Percentiles rank a stretch among this genome's conserved stretches.
phyloP scores from a whole-genome alignment of 805 yeast species.

The Saccharomycopsis javanensis region DNA sequence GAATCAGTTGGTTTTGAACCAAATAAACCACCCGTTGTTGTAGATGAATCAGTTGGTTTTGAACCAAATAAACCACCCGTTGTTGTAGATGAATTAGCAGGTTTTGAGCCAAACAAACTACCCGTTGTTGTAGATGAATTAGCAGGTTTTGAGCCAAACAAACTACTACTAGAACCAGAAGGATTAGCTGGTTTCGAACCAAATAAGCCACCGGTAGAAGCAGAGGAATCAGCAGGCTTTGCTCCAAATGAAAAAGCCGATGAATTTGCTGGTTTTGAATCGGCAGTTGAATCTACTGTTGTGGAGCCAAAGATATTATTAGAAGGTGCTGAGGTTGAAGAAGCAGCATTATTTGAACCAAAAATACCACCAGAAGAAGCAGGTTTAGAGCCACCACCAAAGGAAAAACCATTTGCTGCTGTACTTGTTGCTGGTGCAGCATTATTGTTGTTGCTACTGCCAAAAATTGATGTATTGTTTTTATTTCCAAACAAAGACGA shows the following conservation, averaged over 20 bases:
- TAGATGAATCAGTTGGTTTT: constrained; percentile 8
- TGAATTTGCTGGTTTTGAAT: constrained; percentile 16
- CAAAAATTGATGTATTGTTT: constrained; percentile 9
- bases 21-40: constrained; percentile 5
- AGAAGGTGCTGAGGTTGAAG: constrained; percentile 11
- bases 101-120: not conserved
- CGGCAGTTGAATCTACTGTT: constrained; percentile 15
- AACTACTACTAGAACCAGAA: constrained; percentile 5
- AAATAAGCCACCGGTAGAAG: constrained; percentile 21
- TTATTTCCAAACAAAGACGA: constrained; percentile 6
- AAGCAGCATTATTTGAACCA: not conserved
- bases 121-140: not conserved
- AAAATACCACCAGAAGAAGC: constrained; percentile 8
- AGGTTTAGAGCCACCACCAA: not conserved
- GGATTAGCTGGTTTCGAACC: constrained; percentile 21
- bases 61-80: constrained; percentile 6
- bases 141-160: constrained; percentile 12
- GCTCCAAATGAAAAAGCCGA: constrained; percentile 19
- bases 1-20: not conserved
- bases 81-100: not conserved
- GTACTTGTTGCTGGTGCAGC: not conserved
- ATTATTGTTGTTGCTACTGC: constrained; percentile 3
- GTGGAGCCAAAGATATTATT: constrained; percentile 22
- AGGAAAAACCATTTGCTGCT: constrained; percentile 19
- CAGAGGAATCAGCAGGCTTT: constrained; percentile 20